Evolutionary conservation across 371 early-diverging fungal species (phyloP).

Genomic region (Mucor saturninus): DNA sequence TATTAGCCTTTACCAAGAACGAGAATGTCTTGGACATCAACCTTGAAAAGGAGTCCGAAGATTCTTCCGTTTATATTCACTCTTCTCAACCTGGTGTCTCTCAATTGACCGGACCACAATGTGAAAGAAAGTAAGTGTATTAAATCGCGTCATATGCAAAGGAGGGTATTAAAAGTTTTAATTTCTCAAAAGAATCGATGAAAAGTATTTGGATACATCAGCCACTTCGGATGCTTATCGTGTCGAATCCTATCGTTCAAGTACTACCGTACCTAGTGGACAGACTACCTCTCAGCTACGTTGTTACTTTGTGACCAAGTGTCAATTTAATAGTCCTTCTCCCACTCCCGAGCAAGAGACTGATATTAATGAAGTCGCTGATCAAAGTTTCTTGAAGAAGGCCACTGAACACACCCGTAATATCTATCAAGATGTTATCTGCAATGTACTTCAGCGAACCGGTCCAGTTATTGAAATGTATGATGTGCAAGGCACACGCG

Average conservation of each 20-base stretch:
- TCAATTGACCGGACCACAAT: conserved; percentile 83
- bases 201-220: conserved; percentile 84
- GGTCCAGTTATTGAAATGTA: conserved; percentile 96
- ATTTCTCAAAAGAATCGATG: conserved; percentile 75
- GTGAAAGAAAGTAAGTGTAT: conserved; percentile 74
- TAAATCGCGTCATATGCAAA: background rate
- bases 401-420: conserved; percentile 92
- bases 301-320: conserved; percentile 93
- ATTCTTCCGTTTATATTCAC: conserved; percentile 95
- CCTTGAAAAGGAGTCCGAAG: conserved; percentile 89
- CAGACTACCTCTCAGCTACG: conserved; percentile 83
- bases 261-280: conserved; percentile 85
- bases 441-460: conserved; percentile 81
- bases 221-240: conserved; percentile 80
- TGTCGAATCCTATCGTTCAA: conserved; percentile 94
- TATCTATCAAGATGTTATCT: conserved; percentile 87
- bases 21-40: conserved; percentile 86
- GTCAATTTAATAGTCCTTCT: conserved; percentile 85
- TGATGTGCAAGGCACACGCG: conserved; percentile 83
- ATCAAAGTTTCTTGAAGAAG: conserved; percentile 92
- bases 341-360: conserved; percentile 80
- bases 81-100: conserved; percentile 95
- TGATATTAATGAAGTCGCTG: conserved; percentile 89
- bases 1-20: conserved; percentile 89
- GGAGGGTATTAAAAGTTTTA: background rate